phyloP scores from a whole-genome alignment of 116 monocot genomes.

The Papilionanthe hybrid region DNA sequence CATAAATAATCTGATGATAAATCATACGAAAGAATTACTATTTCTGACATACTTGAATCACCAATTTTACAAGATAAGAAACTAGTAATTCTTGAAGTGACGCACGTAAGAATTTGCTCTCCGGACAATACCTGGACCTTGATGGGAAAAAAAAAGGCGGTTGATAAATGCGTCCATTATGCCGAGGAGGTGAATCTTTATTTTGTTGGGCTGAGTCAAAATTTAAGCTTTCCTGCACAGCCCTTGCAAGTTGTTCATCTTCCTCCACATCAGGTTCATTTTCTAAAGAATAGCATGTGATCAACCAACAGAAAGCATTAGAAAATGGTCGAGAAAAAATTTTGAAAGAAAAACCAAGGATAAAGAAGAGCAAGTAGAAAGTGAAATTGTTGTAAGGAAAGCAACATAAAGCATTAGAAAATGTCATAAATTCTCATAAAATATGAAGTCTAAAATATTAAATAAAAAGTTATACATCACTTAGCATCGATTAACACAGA shows the following conservation, averaged over 20 bases:
- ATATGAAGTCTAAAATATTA: too few species aligned
- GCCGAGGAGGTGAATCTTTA: conserved; percentile 3
- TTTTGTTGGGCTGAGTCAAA: conserved; percentile 31
- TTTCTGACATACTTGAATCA: background rate
- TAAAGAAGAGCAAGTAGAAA: background rate
- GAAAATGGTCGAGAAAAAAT: background rate
- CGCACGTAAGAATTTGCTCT: background rate
- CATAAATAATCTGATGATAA: background rate
- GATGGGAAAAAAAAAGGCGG: conserved; percentile 22
- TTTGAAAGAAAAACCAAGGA: background rate
- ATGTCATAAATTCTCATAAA: too few species aligned
- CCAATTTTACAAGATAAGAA: background rate
- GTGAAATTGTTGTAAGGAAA: background rate
- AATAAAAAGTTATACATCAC: too few species aligned
- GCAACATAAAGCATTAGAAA: too few species aligned
- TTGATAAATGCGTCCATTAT: conserved; percentile 27
- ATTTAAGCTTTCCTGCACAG: conserved; percentile 78
- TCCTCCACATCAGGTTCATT: conserved; percentile 53
- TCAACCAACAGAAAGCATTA: background rate
- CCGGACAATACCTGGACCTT: conserved; percentile 7
- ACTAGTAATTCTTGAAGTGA: background rate
- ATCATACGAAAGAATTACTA: background rate
- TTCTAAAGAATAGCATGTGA: conserved; percentile 28
- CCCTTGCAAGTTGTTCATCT: conserved; percentile 84
- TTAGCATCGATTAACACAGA: too few species aligned